These are phyloP conservation scores for Achaetomiella virescens DNA, from an alignment of 495 filamentous ascomycete species.

Conservation along the genomic window DNA sequence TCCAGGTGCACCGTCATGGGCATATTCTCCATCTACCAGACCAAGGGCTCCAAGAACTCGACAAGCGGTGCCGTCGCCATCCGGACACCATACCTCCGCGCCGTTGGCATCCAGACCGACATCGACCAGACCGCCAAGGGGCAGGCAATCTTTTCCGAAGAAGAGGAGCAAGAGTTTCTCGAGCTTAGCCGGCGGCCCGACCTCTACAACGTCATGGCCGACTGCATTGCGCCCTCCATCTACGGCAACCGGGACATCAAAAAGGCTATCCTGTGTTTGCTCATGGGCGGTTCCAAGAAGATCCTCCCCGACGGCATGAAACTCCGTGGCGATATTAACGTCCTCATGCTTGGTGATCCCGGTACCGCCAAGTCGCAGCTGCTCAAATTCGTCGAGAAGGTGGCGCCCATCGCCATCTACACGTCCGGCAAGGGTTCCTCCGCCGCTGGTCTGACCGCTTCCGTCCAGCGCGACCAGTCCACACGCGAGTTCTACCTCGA, in stretches of 20 bases:
- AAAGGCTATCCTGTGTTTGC: constrained; percentile 92
- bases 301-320: constrained; percentile 98
- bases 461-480: constrained; percentile 84
- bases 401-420: constrained; percentile 95
- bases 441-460: constrained; percentile 95
- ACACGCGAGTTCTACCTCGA: constrained; percentile 98
- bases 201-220: constrained; percentile 81
- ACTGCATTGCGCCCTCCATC: constrained; percentile 95
- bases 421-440: constrained; percentile 99
- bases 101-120: constrained; percentile 86
- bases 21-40: constrained; percentile 95
- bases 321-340: constrained; percentile 96
- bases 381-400: constrained; percentile 96
- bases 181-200: constrained; percentile 88
- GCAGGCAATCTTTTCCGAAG: constrained; percentile 77
- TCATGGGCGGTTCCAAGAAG: constrained; percentile 96
- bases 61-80: constrained; percentile 79
- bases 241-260: constrained; percentile 97
- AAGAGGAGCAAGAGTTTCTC: constrained; percentile 95
- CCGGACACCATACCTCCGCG: constrained; percentile 91
- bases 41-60: constrained; percentile 77
- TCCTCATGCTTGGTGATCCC: constrained; percentile 92
- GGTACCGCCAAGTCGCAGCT: constrained; percentile 98
- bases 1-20: constrained; percentile 94
- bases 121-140: constrained; percentile 87